A percentile compares a stretch with the other conserved stretches of the same genome.
These are phyloP conservation scores for Pyrenophora teres DNA, from an alignment of 2,329 filamentous ascomycete species.

Conservation along the genomic window DNA sequence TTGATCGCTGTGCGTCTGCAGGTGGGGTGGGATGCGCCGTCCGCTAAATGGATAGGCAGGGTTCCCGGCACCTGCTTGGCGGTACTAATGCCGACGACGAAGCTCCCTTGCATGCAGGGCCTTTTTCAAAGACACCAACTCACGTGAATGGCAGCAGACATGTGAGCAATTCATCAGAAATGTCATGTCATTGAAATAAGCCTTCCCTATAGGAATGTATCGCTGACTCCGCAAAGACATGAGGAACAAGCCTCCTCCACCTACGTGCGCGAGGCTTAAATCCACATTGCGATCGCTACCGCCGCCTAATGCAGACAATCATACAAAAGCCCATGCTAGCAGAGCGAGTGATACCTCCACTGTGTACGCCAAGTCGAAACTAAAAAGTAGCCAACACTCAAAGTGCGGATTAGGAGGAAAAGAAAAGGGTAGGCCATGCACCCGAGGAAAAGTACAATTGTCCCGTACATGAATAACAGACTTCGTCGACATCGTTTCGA, in stretches of 20 bases:
- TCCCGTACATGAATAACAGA: conserved; percentile 11
- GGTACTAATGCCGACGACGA: conserved; percentile 1
- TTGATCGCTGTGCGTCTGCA: conserved; percentile 14
- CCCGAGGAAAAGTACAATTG: conserved; percentile 7
- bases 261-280: conserved; percentile 18
- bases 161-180: conserved; percentile 5
- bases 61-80: conserved; percentile 4
- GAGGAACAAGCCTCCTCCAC: conserved; percentile 12
- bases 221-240: conserved; percentile 1
- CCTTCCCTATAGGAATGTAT: conserved; percentile 13
- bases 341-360: conserved; percentile 30
- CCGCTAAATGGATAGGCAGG: conserved; percentile 20
- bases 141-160: not conserved
- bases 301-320: conserved; percentile 17
- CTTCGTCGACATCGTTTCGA: conserved; percentile 9
- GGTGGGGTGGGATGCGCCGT: conserved; percentile 14
- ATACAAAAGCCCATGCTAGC: conserved; percentile 15
- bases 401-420: not conserved
- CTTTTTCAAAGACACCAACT: not conserved
- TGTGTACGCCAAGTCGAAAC: conserved; percentile 25
- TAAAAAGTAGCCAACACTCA: conserved; percentile 9
- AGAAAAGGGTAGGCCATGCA: conserved; percentile 1
- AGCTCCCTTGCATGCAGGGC: not conserved
- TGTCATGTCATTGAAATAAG: conserved; percentile 12
- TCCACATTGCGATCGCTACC: conserved; percentile 17